A percentile compares a stretch with the other conserved stretches of the same genome.
phyloP scores from a whole-genome alignment of 1,284 basidiomycete species.

The Stereum hirsutum region DNA sequence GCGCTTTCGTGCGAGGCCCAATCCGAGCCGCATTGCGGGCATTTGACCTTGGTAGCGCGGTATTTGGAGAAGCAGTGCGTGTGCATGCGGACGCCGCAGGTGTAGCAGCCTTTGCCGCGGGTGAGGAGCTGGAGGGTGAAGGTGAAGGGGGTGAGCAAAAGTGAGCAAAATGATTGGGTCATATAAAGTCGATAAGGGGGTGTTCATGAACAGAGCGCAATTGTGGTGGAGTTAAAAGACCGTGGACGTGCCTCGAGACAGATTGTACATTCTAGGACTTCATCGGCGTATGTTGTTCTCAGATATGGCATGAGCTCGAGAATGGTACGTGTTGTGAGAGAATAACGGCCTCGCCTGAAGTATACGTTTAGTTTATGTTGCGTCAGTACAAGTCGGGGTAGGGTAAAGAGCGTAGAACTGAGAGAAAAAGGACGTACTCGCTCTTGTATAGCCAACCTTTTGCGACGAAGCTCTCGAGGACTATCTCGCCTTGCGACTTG shows the following conservation, averaged over 20 bases:
- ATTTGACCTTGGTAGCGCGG: constrained; percentile 31
- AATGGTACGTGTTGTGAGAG: constrained; percentile 66
- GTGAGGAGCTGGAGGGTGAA: constrained; percentile 42
- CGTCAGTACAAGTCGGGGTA: too few species aligned
- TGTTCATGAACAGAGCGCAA: neutral
- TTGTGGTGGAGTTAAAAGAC: neutral
- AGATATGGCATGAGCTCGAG: constrained; percentile 73
- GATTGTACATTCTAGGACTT: constrained; percentile 63
- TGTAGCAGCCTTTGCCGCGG: constrained; percentile 57
- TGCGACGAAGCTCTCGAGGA: constrained; percentile 73
- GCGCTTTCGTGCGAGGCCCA: constrained; percentile 45
- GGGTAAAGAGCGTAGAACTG: too few species aligned
- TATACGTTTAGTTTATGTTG: neutral
- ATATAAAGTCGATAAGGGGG: neutral
- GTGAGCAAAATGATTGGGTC: too few species aligned
- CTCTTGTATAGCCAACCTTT: constrained; percentile 75
- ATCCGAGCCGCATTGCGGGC: constrained; percentile 46
- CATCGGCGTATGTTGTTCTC: constrained; percentile 63
- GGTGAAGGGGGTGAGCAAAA: neutral
- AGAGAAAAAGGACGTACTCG: constrained; percentile 38
- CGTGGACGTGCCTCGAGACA: constrained; percentile 53
- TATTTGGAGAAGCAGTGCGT: constrained; percentile 51
- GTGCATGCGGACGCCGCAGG: constrained; percentile 62
- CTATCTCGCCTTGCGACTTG: constrained; percentile 64
- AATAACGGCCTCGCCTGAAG: constrained; percentile 51